phyloP scores from a whole-genome alignment of 2,329 filamentous ascomycete species.

The Lecanicillium sp. region DNA sequence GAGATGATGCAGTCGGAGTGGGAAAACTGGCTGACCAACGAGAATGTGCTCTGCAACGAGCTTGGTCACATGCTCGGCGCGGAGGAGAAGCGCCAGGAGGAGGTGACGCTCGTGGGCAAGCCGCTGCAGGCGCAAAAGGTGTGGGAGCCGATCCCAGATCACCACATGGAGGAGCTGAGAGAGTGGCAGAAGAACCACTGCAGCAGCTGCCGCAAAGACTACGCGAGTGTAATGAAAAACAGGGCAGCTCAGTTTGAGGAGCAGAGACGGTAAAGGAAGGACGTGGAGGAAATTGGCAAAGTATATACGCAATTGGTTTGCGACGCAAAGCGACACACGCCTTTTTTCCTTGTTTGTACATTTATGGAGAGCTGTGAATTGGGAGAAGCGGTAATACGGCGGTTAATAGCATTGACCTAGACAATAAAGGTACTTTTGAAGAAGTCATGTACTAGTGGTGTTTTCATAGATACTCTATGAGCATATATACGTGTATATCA shows the following conservation, averaged over 20 bases:
- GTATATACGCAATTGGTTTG: no score
- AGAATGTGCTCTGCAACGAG: constrained; percentile 69
- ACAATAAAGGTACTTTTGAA: background rate
- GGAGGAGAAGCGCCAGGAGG: constrained; percentile 20
- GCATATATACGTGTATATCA: background rate
- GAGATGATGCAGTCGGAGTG: constrained; percentile 85
- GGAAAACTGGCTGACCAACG: constrained; percentile 84
- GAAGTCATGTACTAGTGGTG: background rate
- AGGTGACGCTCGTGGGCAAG: constrained; percentile 14
- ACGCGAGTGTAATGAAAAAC: background rate
- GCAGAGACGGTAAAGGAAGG: background rate
- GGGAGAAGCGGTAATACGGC: no score
- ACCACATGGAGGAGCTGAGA: constrained; percentile 7
- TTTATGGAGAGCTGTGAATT: no score
- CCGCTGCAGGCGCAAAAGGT: constrained; percentile 27
- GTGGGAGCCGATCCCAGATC: constrained; percentile 19
- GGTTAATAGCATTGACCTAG: background rate
- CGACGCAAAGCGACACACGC: no score
- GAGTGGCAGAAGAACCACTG: constrained; percentile 9
- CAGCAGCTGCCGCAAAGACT: constrained; percentile 8
- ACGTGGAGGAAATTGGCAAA: no score
- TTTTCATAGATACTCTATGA: background rate
- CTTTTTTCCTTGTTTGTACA: no score
- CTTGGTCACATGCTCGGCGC: constrained; percentile 39
- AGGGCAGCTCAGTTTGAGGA: constrained; percentile 4